Evolutionary conservation across 2,329 filamentous ascomycete genomes (phyloP), one percentile per base, ranked within the genome.

Genomic region (Apiospora sp.): DNA sequence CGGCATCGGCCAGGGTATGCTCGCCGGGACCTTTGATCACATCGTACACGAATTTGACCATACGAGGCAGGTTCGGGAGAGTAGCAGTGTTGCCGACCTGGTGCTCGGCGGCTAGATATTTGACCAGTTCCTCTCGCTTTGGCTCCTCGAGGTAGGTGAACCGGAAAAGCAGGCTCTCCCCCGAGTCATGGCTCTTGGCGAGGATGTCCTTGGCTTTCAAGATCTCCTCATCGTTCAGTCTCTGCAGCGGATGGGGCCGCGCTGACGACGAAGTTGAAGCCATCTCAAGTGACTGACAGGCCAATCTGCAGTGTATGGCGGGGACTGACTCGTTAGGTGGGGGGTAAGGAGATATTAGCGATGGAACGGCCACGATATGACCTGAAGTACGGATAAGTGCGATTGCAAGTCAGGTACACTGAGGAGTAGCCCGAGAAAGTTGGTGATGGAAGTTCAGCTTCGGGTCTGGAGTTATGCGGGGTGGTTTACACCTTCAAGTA

Each of bases 41-140:
- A 71, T 86, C 84, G 77, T 86, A 86, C 71, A 85, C 77, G 72
- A 88, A 84, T 75, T 83, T 82, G 49, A 86, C 82, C 71, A 83
- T 83, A 70, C 88, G 85, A 1, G 86, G 74, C 27, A 76, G 77
- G 27, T 1, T 46, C 0, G 69, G 69, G 19, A 71, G 41, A 12
- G 24, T 24, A 37, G 24, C 24, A 0, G 44, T 22, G n/a, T 49
- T 34, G 7, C 14, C n/a, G 19, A 24, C 37, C n/a, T 58, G 68
- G 72, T 81, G 79, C 71, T 81, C 79, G 1, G 78, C 79, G n/a
- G 69, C 71, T 34, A 81, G 75, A 72, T 77, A 80, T 34, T 72
- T 69, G 30, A 74, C 70, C 12, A 81, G 74, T 0, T 80, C 79
- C 10, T 76, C 73, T 71, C 74, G 77, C 68, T 75, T 77, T 4